Evolutionary conservation across 331 rosid genomes (phyloP), one percentile per base, ranked within the genome.

Genomic region (Malus hybrid): DNA sequence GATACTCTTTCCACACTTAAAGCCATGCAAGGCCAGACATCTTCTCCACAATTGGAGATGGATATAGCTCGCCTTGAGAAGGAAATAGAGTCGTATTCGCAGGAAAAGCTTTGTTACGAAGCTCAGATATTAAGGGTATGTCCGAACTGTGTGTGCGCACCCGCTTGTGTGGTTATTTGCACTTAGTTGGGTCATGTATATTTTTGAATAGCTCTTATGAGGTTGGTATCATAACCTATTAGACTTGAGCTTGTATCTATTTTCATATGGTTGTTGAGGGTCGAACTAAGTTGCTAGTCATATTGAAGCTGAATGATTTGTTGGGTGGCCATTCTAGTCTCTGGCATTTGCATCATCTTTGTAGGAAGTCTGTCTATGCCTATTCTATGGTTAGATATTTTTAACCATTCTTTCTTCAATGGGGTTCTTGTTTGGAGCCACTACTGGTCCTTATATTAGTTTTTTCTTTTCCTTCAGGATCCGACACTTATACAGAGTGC

Each of bases 111-210:
- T 44, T 95, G 97, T 81, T 83, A 84, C 72, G 99, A 95, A 90
- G 99, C 99, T 84, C 97, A 90, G 79, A 89, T 95, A 77, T 76
- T 95, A 78, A 87, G 93, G 96, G 99, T 95, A 80, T 67, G 80
- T 75, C 78, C 63, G 29, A 75, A 33, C 16, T 64, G 31, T 75
- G 10, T 14, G 10, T 18, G 7, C 9, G 28, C n/a, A 42, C 15
- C 11, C 10, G 19, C 57, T 32, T 33, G 71, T 7, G 29, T 32
- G 29, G 1, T 54, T 19, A 22, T 63, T 31, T 57, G 66, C 52
- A 33, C 20, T 7, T 52, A 4, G 36, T 69, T 13, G 24, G 57
- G 27, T 15, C 42, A 29, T 31, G 1, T 13, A 5, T 16, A 15
- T 16, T 64, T 63, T 64, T 31, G 24, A 34, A 7, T 3, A 15